Percentiles rank a stretch among this genome's conserved stretches.
Conservation (phyloP, 2,329 filamentous ascomycete species). For the Ramichloridium luteum region DNA sequence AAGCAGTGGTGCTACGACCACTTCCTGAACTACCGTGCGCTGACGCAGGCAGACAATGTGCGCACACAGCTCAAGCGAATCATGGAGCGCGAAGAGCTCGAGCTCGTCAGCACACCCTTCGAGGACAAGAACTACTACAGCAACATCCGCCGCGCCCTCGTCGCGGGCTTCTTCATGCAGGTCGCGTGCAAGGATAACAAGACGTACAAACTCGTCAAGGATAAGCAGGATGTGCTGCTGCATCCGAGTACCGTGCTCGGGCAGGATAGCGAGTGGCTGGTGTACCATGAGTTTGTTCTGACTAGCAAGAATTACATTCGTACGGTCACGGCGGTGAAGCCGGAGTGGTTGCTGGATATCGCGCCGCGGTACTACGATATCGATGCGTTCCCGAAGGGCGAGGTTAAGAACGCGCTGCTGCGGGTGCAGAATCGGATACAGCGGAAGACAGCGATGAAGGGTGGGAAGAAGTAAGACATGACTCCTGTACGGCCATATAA, state of each 20-base stretch:
- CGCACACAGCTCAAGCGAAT: constrained; percentile 84
- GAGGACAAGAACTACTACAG: constrained; percentile 96
- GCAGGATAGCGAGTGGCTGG: constrained; percentile 86
- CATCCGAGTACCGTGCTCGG: constrained; percentile 86
- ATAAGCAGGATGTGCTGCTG: constrained; percentile 83
- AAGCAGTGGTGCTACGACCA: constrained; percentile 97
- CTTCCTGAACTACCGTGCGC: constrained; percentile 77
- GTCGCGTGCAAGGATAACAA: constrained; percentile 92
- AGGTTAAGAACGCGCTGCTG: constrained; percentile 58
- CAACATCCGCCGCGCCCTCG: constrained; percentile 86
- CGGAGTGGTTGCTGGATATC: constrained; percentile 93
- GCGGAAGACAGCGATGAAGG: constrained; percentile 26
- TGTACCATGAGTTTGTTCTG: constrained; percentile 97
- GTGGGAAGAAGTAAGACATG: constrained; percentile 8
- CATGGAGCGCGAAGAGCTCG: constrained; percentile 84
- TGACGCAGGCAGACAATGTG: constrained; percentile 89
- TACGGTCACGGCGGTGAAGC: constrained; percentile 79
- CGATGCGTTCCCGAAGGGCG: constrained; percentile 67
- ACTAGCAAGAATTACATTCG: constrained; percentile 98
- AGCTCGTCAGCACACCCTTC: constrained; percentile 79
- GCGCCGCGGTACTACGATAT: constrained; percentile 88
- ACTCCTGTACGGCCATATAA: too few relatives aligned
- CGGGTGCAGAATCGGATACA: constrained; percentile 43
- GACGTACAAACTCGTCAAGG: constrained; percentile 90
- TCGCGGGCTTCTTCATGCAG: constrained; percentile 98